Conservation (phyloP, 441 rosid genomes). For the Arabidopsis lyrata region DNA sequence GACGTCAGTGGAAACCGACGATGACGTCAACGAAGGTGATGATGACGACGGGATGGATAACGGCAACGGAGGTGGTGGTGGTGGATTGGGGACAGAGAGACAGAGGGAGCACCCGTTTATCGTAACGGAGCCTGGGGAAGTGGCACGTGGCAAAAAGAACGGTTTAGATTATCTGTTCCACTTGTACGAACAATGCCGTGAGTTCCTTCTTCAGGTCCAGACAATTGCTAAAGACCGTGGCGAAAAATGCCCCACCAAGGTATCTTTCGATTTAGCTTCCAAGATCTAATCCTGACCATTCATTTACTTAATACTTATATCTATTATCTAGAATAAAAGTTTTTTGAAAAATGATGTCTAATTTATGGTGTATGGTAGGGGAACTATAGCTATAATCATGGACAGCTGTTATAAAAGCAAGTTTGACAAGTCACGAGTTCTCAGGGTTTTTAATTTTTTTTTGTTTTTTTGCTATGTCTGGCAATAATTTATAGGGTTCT, state of each 20-base stretch:
- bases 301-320: not conserved
- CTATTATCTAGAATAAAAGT: not conserved
- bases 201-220: conserved; percentile 89
- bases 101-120: conserved; percentile 98
- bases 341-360: conserved; percentile 25
- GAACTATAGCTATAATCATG: conserved; percentile 27
- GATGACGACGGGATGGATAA: conserved; percentile 54
- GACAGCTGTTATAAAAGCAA: conserved; percentile 52
- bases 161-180: conserved; percentile 98
- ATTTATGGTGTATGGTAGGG: conserved; percentile 36
- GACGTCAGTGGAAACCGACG: conserved; percentile 48
- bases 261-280: conserved; percentile 35
- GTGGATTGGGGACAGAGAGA: conserved; percentile 60
- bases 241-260: conserved; percentile 98
- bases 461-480: conserved; percentile 32
- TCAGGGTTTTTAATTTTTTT: conserved; percentile 33
- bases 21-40: conserved; percentile 50
- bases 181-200: conserved; percentile 94
- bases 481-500: conserved; percentile 27
- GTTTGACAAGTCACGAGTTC: conserved; percentile 51
- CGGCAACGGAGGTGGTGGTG: conserved; percentile 51
- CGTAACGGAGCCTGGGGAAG: conserved; percentile 99
- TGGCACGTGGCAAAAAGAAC: conserved; percentile 98
- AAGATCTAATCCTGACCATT: conserved; percentile 44
- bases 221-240: conserved; percentile 91